phyloP scores from a whole-genome alignment of 2,329 filamentous ascomycete species.

The Coleophoma eucalyptorum region DNA sequence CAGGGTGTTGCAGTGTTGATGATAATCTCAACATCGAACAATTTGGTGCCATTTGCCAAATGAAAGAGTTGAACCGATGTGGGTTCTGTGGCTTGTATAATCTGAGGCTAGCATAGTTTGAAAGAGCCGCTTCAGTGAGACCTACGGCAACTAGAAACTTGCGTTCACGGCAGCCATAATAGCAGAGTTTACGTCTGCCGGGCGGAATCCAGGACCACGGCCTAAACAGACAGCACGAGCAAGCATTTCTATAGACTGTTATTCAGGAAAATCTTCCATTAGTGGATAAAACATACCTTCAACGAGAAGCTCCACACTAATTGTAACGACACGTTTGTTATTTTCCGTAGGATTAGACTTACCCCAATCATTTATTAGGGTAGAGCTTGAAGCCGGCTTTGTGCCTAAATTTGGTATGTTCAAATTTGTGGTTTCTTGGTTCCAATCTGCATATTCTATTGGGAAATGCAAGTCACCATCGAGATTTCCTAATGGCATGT shows the following conservation, averaged over 20 bases:
- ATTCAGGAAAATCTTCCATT: no score
- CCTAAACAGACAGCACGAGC: conserved; percentile 24
- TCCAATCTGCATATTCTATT: conserved; percentile 7
- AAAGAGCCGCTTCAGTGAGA: no score
- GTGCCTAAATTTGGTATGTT: neutral
- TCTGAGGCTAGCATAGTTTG: no score
- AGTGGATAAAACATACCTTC: conserved; percentile 20
- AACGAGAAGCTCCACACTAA: conserved; percentile 26
- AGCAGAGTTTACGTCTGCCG: conserved; percentile 26
- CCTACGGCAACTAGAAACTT: neutral
- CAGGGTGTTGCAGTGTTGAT: no score
- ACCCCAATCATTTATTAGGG: conserved; percentile 6
- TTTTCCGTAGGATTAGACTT: neutral
- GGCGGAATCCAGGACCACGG: conserved; percentile 25
- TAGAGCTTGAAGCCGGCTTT: conserved; percentile 13
- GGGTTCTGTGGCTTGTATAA: no score
- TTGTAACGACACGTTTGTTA: conserved; percentile 13
- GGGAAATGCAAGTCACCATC: conserved; percentile 13
- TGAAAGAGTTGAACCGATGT: no score
- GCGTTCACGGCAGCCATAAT: conserved; percentile 19
- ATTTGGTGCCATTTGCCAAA: no score
- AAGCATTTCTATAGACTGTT: conserved; percentile 18
- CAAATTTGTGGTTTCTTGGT: neutral
- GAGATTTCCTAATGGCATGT: neutral
- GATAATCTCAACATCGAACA: no score